Percentiles rank a stretch among this genome's conserved stretches.
Evolutionary conservation across 345 rosid species (phyloP).

Genomic region (Lenwebbia sp.): DNA sequence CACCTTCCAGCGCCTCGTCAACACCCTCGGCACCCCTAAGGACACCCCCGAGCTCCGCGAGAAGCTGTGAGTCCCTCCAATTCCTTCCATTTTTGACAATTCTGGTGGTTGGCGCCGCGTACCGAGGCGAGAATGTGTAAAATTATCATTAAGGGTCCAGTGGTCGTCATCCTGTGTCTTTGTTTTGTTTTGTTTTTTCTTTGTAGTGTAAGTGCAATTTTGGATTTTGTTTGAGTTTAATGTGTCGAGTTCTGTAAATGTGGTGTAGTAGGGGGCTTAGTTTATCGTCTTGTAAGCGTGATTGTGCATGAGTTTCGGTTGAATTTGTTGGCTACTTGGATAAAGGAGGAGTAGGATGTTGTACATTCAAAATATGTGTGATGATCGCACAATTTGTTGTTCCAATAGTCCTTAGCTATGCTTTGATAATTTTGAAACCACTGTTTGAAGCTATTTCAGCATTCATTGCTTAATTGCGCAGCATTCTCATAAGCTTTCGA

Average conservation of each 20-base stretch:
- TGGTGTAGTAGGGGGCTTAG: not conserved
- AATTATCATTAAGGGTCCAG: not conserved
- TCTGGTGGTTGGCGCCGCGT: not conserved
- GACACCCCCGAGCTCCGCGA: constrained; percentile 95
- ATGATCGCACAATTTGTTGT: not conserved
- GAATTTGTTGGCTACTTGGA: not conserved
- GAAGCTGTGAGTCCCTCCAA: constrained; percentile 53
- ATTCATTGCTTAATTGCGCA: not conserved
- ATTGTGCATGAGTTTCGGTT: not conserved
- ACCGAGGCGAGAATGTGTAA: not conserved
- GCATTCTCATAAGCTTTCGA: not conserved
- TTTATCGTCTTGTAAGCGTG: not conserved
- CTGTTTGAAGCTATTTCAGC: not conserved
- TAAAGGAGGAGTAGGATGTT: not conserved
- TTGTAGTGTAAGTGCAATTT: too few relatives aligned
- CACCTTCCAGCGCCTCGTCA: constrained; percentile 88
- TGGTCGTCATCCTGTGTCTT: too few relatives aligned
- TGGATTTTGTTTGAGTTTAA: not conserved
- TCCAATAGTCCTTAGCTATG: not conserved
- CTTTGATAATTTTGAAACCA: not conserved
- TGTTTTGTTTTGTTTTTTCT: not conserved
- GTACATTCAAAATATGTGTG: not conserved
- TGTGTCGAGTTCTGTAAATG: not conserved
- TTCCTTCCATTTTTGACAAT: not conserved
- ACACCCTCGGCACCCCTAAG: constrained; percentile 94